phyloP scores from a whole-genome alignment of 768 basidiomycete species.

The Collybia nuda region DNA sequence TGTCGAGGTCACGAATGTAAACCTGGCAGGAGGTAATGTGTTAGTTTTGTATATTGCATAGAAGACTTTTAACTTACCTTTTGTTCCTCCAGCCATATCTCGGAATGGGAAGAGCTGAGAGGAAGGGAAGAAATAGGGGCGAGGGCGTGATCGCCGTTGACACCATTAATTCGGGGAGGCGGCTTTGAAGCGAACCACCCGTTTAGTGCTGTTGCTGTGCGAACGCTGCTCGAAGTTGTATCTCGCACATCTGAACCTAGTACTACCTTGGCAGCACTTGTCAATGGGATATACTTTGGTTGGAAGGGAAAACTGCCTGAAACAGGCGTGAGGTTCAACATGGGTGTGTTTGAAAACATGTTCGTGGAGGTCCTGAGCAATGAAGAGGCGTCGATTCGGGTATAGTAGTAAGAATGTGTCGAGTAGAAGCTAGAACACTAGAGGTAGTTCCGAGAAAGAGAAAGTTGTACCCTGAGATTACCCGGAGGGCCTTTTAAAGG shows the following conservation, averaged over 20 bases:
- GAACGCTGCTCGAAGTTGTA: conserved; percentile 12
- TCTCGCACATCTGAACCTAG: conserved; percentile 26
- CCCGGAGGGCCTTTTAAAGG: too few relatives aligned
- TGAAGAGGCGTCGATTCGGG: too few relatives aligned
- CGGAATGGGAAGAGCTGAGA: conserved; percentile 41
- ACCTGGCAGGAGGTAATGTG: conserved; percentile 27
- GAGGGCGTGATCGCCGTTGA: conserved; percentile 11
- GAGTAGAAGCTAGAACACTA: too few relatives aligned
- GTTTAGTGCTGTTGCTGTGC: conserved; percentile 28
- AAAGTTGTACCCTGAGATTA: too few relatives aligned
- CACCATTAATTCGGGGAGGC: background rate
- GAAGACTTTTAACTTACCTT: conserved; percentile 26
- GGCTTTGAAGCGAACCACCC: conserved; percentile 41
- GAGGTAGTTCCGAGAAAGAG: too few relatives aligned
- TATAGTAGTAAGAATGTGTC: too few relatives aligned
- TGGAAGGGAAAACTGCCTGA: conserved; percentile 35
- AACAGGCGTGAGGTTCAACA: conserved; percentile 31
- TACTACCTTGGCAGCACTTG: conserved; percentile 23
- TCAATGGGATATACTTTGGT: conserved; percentile 33
- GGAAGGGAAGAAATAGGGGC: conserved; percentile 36
- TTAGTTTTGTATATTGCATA: background rate
- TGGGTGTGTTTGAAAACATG: conserved; percentile 20
- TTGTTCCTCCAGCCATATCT: conserved; percentile 44
- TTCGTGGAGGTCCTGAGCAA: conserved; percentile 2
- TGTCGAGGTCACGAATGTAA: conserved; percentile 45